phyloP scores from a whole-genome alignment of 192 early-diverging fungal genomes.

The Helicostylum pulchrum region DNA sequence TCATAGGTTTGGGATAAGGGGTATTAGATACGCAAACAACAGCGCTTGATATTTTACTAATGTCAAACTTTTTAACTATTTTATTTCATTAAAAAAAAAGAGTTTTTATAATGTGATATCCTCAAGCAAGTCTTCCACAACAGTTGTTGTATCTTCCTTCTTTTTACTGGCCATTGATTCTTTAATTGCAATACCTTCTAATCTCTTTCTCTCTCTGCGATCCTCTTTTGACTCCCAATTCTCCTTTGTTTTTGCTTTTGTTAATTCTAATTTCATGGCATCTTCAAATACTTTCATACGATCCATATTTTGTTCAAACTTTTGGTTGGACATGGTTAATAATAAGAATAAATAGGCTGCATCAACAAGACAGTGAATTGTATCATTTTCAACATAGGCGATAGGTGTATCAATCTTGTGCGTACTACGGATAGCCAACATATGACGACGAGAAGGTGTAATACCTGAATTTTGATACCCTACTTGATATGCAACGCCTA shows the following conservation, averaged over 20 bases:
- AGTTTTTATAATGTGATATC: neutral
- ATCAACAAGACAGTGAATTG: constrained; percentile 43
- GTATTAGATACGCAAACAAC: too few relatives aligned
- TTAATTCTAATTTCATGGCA: constrained; percentile 17
- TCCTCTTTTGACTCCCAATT: constrained; percentile 41
- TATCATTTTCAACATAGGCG: constrained; percentile 37
- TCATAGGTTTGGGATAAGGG: too few relatives aligned
- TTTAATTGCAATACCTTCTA: constrained; percentile 40
- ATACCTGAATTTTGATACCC: constrained; percentile 55
- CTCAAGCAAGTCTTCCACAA: too few relatives aligned
- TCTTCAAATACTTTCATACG: constrained; percentile 24
- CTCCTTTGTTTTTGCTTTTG: constrained; percentile 21
- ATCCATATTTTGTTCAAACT: constrained; percentile 40
- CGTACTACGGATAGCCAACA: constrained; percentile 52
- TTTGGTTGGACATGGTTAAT: constrained; percentile 42
- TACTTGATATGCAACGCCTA: constrained; percentile 40
- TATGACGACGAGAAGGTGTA: constrained; percentile 44
- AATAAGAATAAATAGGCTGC: constrained; percentile 39
- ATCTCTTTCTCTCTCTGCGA: constrained; percentile 37
- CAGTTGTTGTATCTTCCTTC: neutral
- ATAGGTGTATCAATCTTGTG: constrained; percentile 52
- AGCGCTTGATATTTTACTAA: too few relatives aligned
- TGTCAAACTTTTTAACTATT: too few relatives aligned
- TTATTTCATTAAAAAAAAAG: too few relatives aligned
- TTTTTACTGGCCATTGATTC: neutral